phyloP scores from a whole-genome alignment of 768 basidiomycete genomes.

The Lactifluus echinatus region DNA sequence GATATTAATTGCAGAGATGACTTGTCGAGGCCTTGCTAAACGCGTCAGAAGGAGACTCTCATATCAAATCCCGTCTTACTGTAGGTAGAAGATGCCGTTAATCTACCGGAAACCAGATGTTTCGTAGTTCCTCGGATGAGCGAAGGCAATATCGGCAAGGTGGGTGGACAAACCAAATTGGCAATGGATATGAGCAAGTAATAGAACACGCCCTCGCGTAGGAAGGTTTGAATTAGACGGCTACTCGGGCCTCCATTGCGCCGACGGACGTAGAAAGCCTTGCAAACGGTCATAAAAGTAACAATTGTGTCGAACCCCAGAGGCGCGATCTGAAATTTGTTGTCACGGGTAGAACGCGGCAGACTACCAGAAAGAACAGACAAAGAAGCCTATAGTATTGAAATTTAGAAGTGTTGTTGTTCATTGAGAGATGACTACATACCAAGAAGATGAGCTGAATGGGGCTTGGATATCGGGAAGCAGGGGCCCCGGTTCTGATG shows the following conservation, averaged over 20 bases:
- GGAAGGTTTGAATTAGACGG: constrained; percentile 73
- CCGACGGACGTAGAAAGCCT: constrained; percentile 68
- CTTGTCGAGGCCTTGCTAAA: constrained; percentile 57
- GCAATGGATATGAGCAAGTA: constrained; percentile 82
- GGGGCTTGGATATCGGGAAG: constrained; percentile 73
- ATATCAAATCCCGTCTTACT: constrained; percentile 36
- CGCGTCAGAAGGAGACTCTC: constrained; percentile 16
- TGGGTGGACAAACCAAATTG: constrained; percentile 43
- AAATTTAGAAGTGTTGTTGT: background rate
- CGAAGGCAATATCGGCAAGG: background rate
- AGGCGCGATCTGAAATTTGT: constrained; percentile 53
- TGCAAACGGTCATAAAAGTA: constrained; percentile 72
- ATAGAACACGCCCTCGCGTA: constrained; percentile 81
- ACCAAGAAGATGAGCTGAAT: constrained; percentile 78
- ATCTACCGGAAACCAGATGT: constrained; percentile 32
- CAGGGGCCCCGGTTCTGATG: constrained; percentile 53
- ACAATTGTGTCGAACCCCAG: constrained; percentile 75
- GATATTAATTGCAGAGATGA: constrained; percentile 77
- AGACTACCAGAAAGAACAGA: constrained; percentile 12
- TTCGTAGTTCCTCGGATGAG: constrained; percentile 1
- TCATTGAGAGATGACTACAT: constrained; percentile 15
- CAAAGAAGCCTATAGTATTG: constrained; percentile 34
- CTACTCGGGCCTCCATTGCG: constrained; percentile 70
- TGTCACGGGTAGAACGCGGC: background rate
- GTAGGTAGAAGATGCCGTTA: constrained; percentile 82